Base-by-base conservation (phyloP, 495 filamentous ascomycete genomes). In the Delitschia confertaspora region DNA sequence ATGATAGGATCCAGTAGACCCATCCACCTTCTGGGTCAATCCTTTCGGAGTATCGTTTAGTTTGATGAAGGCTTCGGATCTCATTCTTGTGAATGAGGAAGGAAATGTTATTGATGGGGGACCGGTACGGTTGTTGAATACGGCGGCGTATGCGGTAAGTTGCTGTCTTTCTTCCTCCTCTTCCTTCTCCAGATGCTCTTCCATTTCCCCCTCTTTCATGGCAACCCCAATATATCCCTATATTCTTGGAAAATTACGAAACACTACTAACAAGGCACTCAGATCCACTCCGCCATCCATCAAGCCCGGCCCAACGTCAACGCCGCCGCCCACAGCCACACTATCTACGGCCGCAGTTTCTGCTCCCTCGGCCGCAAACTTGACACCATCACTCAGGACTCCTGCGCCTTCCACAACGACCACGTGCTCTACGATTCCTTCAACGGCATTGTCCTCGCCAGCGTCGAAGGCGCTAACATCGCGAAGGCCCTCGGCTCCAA, bases 11-110 rank as follows among this genome's bases (percentile, higher is more conserved):
- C 82, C 82, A 7, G 72, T 85, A 9, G 76, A 83, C 25, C 75
- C 79, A 0, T 55, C 58, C 5, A 75, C 71, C 3, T 87, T 87
- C 67, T 87, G 82, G 83, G 83, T 88, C 16, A 88, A 88, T 47
- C 84, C 84, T 0, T 83, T 87, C 52, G 83, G 84, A 22, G 69
- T 77, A 7, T 70, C 79, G 0, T 88, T 85, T 62, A 74, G 72
- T 16, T 59, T 79, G 41, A 82, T 88, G 36, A 82, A 75, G 41
- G 70, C 71, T 21, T 79, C 73, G 7, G 81, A 86, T 55, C 69
- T 89, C 21, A 83, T 89, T 48, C 75, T 71, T 24, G 82, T 89
- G 24, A 66, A 81, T 52, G 67, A 78, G 33, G 53, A 64, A 0
- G 83, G 82, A 2, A 61, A 77, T 30, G 70, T 88, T 18, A 73